phyloP scores from a whole-genome alignment of 257 asterid species.

The Solanum bulbocastanum region DNA sequence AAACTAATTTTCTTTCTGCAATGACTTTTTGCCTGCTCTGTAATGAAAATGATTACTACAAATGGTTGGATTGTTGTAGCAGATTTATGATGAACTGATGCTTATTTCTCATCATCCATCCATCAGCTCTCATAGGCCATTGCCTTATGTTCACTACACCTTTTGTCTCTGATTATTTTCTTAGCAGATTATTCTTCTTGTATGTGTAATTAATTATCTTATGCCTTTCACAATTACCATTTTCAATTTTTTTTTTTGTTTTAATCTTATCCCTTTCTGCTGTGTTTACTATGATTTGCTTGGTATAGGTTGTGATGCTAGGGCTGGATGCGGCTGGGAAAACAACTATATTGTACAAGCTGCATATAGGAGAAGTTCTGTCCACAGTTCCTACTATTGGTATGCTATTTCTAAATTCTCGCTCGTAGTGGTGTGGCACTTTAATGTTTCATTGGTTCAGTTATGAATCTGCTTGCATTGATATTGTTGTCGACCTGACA shows the following conservation, averaged over 20 bases:
- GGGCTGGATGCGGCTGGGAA: conserved; percentile 99
- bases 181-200: background rate
- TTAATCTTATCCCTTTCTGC: background rate
- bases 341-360: conserved; percentile 93
- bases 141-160: background rate
- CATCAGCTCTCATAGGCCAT: background rate
- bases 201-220: background rate
- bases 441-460: background rate
- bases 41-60: background rate
- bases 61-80: background rate
- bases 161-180: background rate
- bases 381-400: conserved; percentile 99
- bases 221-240: background rate
- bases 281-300: background rate
- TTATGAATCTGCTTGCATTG: background rate
- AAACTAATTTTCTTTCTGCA: background rate
- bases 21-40: background rate
- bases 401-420: conserved; percentile 18
- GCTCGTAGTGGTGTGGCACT: background rate
- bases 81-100: background rate
- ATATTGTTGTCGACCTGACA: background rate
- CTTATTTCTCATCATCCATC: background rate
- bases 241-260: background rate
- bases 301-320: conserved; percentile 87
- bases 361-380: conserved; percentile 97